Evolutionary conservation across 176 grass and related monocot species (phyloP).

Genomic region (Stipa capillata): DNA sequence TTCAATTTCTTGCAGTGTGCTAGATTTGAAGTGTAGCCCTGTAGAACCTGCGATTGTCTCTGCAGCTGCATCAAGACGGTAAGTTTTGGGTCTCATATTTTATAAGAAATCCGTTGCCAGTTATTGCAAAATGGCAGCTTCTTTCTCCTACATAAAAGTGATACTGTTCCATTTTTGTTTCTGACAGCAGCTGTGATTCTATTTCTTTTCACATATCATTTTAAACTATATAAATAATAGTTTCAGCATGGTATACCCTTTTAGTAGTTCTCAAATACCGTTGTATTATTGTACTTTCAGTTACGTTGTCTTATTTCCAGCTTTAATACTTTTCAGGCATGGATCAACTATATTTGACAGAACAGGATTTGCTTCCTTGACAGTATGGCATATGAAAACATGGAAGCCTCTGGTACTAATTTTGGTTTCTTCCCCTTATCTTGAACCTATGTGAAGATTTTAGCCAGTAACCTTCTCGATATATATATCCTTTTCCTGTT

Average conservation of each 20-base stretch:
- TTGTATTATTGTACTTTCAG: constrained; percentile 9
- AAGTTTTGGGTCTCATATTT: constrained; percentile 18
- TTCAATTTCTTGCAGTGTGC: constrained; percentile 53
- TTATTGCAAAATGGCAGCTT: not conserved
- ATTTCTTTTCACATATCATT: not conserved
- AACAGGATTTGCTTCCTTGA: constrained; percentile 86
- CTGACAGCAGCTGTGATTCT: not conserved
- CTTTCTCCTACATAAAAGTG: not conserved
- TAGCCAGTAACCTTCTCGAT: not conserved
- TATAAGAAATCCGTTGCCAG: constrained; percentile 14
- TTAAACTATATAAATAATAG: not conserved
- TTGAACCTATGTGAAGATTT: not conserved
- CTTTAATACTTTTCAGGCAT: constrained; percentile 39
- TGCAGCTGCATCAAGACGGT: constrained; percentile 91
- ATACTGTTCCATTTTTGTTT: not conserved
- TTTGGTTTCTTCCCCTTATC: constrained; percentile 24
- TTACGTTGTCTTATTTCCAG: constrained; percentile 10
- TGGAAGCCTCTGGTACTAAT: constrained; percentile 80
- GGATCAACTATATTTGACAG: constrained; percentile 69
- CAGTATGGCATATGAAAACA: constrained; percentile 96
- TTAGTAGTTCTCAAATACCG: not conserved
- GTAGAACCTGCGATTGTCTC: constrained; percentile 92
- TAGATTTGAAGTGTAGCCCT: constrained; percentile 97
- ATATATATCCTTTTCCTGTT: not conserved
- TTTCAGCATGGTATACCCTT: not conserved